Evolutionary conservation across 2,329 filamentous ascomycete species (phyloP), one percentile per base, ranked within the genome.

Genomic region (Talaromyces sp.): DNA sequence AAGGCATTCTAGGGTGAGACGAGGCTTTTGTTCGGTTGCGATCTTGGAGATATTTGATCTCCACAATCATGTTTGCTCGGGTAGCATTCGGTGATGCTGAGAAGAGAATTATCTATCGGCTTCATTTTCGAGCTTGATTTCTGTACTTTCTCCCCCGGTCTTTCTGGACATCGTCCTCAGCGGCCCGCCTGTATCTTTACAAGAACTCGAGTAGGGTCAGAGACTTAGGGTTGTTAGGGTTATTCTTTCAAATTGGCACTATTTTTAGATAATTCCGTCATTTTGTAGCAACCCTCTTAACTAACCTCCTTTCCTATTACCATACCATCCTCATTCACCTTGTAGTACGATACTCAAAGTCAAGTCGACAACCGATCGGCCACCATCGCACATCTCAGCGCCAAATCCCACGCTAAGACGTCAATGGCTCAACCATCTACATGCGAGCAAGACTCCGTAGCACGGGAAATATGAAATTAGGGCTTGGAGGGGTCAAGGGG

Each of bases 331-430:
- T 17, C 37, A 39, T 15, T 17, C 11, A 17, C 17, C 37, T 15
- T 1, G 13, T 39, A 39, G 13, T 39, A 17, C 5, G 13, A 39
- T 39, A 3, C 37, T 39, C 27, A 37, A 13, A 37, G 2, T 37
- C 35, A 37, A 13, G 13, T 37, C 35, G 35, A 37, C 35, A 31
- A 31, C 27, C 27, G 22, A 27, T 49, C 47, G n/a, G 15, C 25
- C 47, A 50, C n/a, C 5, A 50, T 27, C 3, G 25, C 47, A 50
- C 27, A 15, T 33, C 39, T 60, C 57, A 41, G 25, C 15, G 25
- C 41, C 41, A 47, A 33, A 60, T 35, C 41, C 57, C 39, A 47
- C 57, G 41, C 41, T 60, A 60, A 61, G 58, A 61, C 43, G 31
- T 61, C 58, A 61, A 47, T 61, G 58, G 43, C 58, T 61, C n/a